These are phyloP conservation scores for Penicillium sp. DNA, from an alignment of 2,329 filamentous ascomycete species.

Conservation along the genomic window DNA sequence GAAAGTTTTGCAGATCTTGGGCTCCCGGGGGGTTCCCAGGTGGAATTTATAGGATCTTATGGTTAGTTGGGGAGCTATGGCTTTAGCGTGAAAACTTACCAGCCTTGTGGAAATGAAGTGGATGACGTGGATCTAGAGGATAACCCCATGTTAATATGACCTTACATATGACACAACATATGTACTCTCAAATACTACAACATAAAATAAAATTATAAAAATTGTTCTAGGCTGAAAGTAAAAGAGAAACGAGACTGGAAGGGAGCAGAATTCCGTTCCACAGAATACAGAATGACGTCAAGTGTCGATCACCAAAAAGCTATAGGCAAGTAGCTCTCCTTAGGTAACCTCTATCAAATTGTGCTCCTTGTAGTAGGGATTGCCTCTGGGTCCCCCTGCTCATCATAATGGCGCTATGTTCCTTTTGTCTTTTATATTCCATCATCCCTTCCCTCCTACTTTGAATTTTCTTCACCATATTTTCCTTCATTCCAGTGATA, in stretches of 20 bases:
- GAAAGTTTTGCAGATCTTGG: slow-evolving; percentile 12
- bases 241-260: background rate
- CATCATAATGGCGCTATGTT: slow-evolving; percentile 9
- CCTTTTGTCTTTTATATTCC: slow-evolving; percentile 15
- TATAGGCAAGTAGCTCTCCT: background rate
- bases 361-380: background rate
- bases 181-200: background rate
- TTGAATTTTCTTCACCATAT: slow-evolving; percentile 10
- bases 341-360: background rate
- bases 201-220: background rate
- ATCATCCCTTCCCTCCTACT: slow-evolving; percentile 1
- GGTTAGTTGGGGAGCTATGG: slow-evolving; percentile 1
- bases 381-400: background rate
- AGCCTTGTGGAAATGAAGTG: slow-evolving; percentile 6
- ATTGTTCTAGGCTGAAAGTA: background rate
- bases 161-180: background rate
- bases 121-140: background rate
- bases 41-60: slow-evolving; percentile 3
- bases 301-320: background rate
- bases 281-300: slow-evolving; percentile 8
- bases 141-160: background rate
- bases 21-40: background rate
- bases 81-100: background rate
- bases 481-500: slow-evolving; percentile 27
- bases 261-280: slow-evolving; percentile 4